A percentile compares a stretch with the other conserved stretches of the same genome.
These are phyloP conservation scores for Kodamaea kaohsiungensis DNA, from an alignment of 805 yeast genomes.

Conservation along the genomic window DNA sequence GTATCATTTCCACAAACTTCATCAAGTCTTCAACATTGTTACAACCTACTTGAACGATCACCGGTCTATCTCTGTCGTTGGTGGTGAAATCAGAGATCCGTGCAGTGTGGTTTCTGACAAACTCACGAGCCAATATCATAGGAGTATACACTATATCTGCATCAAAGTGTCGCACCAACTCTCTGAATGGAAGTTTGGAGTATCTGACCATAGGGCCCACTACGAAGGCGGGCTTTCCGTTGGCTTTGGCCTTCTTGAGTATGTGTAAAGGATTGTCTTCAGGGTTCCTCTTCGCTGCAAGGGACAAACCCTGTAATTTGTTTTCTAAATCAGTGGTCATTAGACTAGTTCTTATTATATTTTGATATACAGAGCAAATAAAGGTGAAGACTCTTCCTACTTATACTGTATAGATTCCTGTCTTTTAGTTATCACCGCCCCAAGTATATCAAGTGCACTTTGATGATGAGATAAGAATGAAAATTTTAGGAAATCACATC, in stretches of 20 bases:
- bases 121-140: conserved; percentile 95
- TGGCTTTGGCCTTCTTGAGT: conserved; percentile 24
- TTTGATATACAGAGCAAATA: too few relatives aligned
- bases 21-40: conserved; percentile 80
- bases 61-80: conserved; percentile 63
- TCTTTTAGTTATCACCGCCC: not conserved
- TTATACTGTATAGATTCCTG: not conserved
- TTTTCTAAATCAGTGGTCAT: conserved; percentile 2
- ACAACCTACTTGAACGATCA: conserved; percentile 89
- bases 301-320: not conserved
- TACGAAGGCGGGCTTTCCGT: conserved; percentile 39
- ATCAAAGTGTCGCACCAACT: conserved; percentile 65
- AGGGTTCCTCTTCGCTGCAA: conserved; percentile 20
- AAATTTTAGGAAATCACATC: conserved; percentile 4
- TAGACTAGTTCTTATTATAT: not conserved
- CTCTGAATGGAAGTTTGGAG: conserved; percentile 90
- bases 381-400: not conserved
- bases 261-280: conserved; percentile 36
- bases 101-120: conserved; percentile 81
- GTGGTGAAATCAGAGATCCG: conserved; percentile 85
- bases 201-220: conserved; percentile 97
- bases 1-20: conserved; percentile 84
- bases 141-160: conserved; percentile 91
- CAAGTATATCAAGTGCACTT: not conserved
- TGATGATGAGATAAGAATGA: not conserved